Base-by-base conservation (phyloP, 2,329 filamentous ascomycete genomes). In the Helotiales sp. region DNA sequence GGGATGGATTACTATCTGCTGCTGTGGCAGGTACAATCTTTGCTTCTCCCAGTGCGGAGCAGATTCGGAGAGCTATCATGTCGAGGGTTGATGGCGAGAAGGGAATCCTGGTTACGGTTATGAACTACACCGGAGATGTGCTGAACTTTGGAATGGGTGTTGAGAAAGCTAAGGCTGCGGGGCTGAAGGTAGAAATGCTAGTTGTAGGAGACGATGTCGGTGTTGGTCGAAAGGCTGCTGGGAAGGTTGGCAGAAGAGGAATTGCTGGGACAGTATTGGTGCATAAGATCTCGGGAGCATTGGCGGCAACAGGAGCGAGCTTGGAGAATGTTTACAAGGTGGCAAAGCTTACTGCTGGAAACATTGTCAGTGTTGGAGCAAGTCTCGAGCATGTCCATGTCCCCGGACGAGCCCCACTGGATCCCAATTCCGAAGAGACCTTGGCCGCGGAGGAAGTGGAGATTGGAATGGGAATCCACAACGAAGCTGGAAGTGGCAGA, bases 61-160 rank as follows among this genome's bases (percentile, higher is more conserved):
- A 97, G 76, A 86, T 97, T 54, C 84, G 90, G 55, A 80, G 83
- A 64, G 91, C 87, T 58, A 88, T 96, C 53, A 83, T 87, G 69
- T 82, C 85, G 40, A 81, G 90, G 19, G 89, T 96, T 2, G 85
- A 90, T 60, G 81, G 82, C 3, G 79, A 82, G 44, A 82, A 84
- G 61, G 93, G 93, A 24, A 89, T 96, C 1, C 73, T 97, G 38
- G 89, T 96, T n/a, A 87, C 93, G 5, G 90, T 96, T 29, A 96
- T 96, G 90, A 97, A 97, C 73, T 96, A 96, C 74, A 96, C 91
- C 1, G 90, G 90, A 34, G 90, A 93, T 72, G 84, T 96, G 54
- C 81, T 97, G 65, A 96, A 96, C 76, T 97, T 97, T 71, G 93
- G 92, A 55, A 88, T 97, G 82, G 93, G 88, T 0, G 90, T 95